Evolutionary conservation across 257 asterid genomes (phyloP).

Genomic region (Salvia hispanica): DNA sequence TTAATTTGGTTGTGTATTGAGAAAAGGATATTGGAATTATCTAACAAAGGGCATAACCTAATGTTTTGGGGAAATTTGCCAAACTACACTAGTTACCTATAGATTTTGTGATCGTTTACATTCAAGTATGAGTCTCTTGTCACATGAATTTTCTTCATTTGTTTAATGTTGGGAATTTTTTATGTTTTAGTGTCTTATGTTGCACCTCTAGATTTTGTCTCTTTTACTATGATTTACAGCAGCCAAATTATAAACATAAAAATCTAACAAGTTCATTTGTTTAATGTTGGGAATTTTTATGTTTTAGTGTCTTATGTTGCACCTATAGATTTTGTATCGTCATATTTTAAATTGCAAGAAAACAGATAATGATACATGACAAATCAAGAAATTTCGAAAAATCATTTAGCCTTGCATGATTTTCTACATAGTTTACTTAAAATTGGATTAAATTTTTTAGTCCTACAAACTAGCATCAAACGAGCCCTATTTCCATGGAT

Average conservation of each 20-base stretch:
- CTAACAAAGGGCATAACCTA: background rate
- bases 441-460: background rate
- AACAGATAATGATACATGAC: no score
- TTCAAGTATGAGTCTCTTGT: background rate
- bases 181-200: constrained; percentile 33
- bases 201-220: constrained; percentile 11
- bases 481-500: background rate
- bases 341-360: no score
- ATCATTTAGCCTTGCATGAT: no score
- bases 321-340: no score
- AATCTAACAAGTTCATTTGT: background rate
- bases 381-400: no score
- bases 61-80: background rate
- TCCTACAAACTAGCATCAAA: background rate
- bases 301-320: no score
- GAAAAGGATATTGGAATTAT: background rate
- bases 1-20: background rate
- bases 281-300: no score
- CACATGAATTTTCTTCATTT: constrained; percentile 17
- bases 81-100: background rate
- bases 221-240: background rate
- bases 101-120: background rate
- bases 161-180: constrained; percentile 33
- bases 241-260: background rate
- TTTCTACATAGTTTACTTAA: no score